phyloP scores from a whole-genome alignment of 176 grass and related monocot species.

The Leersia perrieri region DNA sequence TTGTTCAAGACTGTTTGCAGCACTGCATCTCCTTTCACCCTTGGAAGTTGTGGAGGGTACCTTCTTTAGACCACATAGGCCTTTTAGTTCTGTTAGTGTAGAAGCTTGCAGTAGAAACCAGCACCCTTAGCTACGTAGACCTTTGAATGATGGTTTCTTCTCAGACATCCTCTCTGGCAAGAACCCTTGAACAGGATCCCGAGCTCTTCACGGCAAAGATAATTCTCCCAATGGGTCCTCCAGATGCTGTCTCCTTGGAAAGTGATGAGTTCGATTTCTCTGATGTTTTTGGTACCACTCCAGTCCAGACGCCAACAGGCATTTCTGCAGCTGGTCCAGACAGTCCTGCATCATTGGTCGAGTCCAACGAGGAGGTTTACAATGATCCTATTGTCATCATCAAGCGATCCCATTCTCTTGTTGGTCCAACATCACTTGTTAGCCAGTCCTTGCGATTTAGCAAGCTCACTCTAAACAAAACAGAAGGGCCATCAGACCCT shows the following conservation, averaged over 20 bases:
- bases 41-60: conserved; percentile 19
- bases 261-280: conserved; percentile 84
- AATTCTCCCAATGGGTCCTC: conserved; percentile 59
- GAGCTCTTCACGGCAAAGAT: conserved; percentile 49
- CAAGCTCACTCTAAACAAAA: conserved; percentile 54
- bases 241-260: conserved; percentile 52
- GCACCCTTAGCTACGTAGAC: neutral
- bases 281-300: conserved; percentile 80
- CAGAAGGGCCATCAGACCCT: conserved; percentile 46
- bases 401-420: conserved; percentile 89
- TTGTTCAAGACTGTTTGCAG: conserved; percentile 47
- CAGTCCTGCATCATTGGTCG: conserved; percentile 34
- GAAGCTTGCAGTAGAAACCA: neutral
- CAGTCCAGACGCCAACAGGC: conserved; percentile 48
- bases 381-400: conserved; percentile 64
- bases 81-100: neutral
- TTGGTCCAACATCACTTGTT: conserved; percentile 73
- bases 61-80: conserved; percentile 20
- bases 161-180: conserved; percentile 43
- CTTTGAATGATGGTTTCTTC: conserved; percentile 71
- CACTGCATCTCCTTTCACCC: conserved; percentile 43
- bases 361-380: conserved; percentile 62
- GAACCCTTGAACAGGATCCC: conserved; percentile 21
- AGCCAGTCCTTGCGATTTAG: conserved; percentile 54
- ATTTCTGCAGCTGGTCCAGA: conserved; percentile 35